Percentiles rank a stretch among this genome's conserved stretches.
Conservation (phyloP, 164 flowering plant species). For the Stephania yunnanensis region DNA sequence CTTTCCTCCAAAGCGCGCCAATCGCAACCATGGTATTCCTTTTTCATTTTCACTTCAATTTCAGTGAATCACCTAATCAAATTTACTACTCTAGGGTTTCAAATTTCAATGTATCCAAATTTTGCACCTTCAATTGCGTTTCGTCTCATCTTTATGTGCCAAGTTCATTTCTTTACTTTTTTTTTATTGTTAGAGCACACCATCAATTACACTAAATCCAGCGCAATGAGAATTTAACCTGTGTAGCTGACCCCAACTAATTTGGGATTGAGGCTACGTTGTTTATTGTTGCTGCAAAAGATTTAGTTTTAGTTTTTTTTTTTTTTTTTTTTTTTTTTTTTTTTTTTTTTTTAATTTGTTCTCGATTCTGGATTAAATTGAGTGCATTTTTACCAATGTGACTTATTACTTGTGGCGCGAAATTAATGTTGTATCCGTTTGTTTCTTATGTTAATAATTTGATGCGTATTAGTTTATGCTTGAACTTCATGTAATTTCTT, state of each 20-base stretch:
- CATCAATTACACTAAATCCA: background rate
- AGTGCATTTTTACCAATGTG: background rate
- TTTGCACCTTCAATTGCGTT: background rate
- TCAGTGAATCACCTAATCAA: background rate
- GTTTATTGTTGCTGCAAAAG: background rate
- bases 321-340: too few species aligned
- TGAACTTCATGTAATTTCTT: background rate
- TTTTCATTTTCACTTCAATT: constrained; percentile 1
- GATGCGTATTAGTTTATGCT: background rate
- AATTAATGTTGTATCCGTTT: background rate
- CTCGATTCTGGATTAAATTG: background rate
- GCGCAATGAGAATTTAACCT: background rate
- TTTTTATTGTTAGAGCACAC: background rate
- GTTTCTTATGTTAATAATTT: background rate
- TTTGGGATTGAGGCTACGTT: too few species aligned
- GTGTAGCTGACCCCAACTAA: background rate
- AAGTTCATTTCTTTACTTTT: background rate
- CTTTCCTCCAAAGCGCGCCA: constrained; percentile 15
- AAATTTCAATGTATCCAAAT: background rate
- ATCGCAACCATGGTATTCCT: constrained; percentile 14
- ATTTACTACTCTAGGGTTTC: background rate
- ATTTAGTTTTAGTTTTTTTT: background rate
- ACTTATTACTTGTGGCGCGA: background rate
- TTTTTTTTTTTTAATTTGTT: background rate
- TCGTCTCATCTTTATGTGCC: background rate